These are phyloP conservation scores for Daldinia childiae DNA, from an alignment of 495 filamentous ascomycete genomes.

Conservation along the genomic window DNA sequence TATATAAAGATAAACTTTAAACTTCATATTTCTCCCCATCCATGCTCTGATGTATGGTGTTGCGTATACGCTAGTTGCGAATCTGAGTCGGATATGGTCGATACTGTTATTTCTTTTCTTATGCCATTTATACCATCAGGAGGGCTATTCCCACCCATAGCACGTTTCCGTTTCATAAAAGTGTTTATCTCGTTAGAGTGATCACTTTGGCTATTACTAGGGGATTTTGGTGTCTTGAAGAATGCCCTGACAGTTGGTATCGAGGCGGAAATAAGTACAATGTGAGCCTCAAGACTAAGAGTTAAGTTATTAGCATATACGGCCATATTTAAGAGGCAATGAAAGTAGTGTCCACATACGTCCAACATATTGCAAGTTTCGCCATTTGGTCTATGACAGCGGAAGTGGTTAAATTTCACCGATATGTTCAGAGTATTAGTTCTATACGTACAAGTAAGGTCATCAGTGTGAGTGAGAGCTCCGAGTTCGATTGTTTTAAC, in stretches of 20 bases:
- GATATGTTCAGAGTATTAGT: too few species aligned
- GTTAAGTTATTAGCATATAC: not conserved
- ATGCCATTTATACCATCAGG: not conserved
- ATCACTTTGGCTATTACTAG: too few species aligned
- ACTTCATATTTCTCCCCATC: too few species aligned
- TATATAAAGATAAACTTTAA: too few species aligned
- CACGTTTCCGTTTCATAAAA: too few species aligned
- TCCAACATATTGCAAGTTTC: not conserved
- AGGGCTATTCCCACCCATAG: too few species aligned
- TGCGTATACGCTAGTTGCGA: too few species aligned
- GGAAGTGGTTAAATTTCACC: too few species aligned
- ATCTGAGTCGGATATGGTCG: not conserved
- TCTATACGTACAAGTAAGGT: not conserved
- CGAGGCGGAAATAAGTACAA: not conserved
- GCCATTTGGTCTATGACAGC: not conserved
- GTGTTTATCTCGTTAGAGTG: too few species aligned
- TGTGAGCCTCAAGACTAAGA: not conserved
- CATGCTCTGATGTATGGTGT: too few species aligned
- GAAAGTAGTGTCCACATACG: not conserved
- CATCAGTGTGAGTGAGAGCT: not conserved
- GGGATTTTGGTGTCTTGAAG: too few species aligned
- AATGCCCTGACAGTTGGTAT: not conserved
- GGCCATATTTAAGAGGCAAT: not conserved
- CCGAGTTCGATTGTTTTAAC: not conserved
- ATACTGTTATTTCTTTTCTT: not conserved